Base-by-base conservation (phyloP, 805 yeast species). In the Isabelozyma heimii region DNA sequence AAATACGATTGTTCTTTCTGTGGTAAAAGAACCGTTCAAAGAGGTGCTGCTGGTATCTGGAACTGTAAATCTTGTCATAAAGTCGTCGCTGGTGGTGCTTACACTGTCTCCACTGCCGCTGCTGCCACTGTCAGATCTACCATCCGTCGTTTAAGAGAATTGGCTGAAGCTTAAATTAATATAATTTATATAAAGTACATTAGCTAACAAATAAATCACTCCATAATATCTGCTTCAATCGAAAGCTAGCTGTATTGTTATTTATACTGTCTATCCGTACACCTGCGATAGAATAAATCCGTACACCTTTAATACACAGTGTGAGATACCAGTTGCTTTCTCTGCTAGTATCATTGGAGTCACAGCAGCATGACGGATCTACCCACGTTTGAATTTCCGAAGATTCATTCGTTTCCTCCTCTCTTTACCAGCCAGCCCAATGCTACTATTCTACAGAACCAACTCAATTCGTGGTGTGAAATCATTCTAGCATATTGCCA, bases 121-220 rank as follows among this genome's bases (percentile, higher is more conserved):
- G 99, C 99, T 74, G 96, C 97, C 79, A 94, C 99, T 69, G 97
- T 91, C 79, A 91, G 99, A 87, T 94, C 99, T 60, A 92, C 99
- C 79, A 94, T 94, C 84, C 92, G 99, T 86, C 97, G 99, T 88
- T 89, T 94, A 81, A 91, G 99, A 87, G 99, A 94, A 76, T 76
- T 95, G 84, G 97, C 96, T 80, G 99, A 94, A 84, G 99, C 97
- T 76, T 94, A 91, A 89, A 64, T 72, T 55, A 53, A 51, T 57
- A 56, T 37, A 14, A 14, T 37, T 37, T 15, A 37, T 37, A 15
- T 37, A 37, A 12, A 37, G 12, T 37, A 15, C 15, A 37, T 15
- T 37, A 37, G 17, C 17, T 37, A 37, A 12, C 40, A 37, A 37
- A 14, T n/a, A 37, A 37, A 14, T 12, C 40, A 15, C 35, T 30